Evolutionary conservation across 2,329 filamentous ascomycete genomes (phyloP).

Genomic region (Verticillium dahliae): DNA sequence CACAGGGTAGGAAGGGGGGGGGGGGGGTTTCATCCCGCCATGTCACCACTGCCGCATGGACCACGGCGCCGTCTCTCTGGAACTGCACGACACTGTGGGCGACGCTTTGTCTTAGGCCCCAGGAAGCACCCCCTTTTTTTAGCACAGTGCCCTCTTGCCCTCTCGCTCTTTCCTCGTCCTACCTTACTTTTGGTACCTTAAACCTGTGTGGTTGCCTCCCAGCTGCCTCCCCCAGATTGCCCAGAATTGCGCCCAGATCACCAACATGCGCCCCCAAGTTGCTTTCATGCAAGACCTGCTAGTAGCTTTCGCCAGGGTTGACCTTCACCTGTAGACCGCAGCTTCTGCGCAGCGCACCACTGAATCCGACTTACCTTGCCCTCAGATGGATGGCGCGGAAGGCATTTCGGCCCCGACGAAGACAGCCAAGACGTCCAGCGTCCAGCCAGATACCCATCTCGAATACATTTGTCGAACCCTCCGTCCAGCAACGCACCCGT

Average conservation of each 20-base stretch:
- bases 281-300: neutral
- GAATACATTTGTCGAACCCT: neutral
- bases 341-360: neutral
- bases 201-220: neutral
- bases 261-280: neutral
- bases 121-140: neutral
- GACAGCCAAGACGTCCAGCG: neutral
- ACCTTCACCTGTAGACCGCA: neutral
- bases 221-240: neutral
- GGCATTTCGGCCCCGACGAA: neutral
- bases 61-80: neutral
- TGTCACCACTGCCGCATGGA: neutral
- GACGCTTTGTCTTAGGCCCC: neutral
- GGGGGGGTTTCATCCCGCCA: neutral
- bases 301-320: neutral
- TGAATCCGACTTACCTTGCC: neutral
- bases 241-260: neutral
- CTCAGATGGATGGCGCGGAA: neutral
- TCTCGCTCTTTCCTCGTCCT: neutral
- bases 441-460: neutral
- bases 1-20: neutral
- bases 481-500: neutral
- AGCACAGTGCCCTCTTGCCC: neutral
- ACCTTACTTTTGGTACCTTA: neutral
- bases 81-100: neutral